A percentile compares a stretch with the other conserved stretches of the same genome.
Conservation (phyloP, 2,329 filamentous ascomycete genomes). For the Fusarium annulatum region DNA sequence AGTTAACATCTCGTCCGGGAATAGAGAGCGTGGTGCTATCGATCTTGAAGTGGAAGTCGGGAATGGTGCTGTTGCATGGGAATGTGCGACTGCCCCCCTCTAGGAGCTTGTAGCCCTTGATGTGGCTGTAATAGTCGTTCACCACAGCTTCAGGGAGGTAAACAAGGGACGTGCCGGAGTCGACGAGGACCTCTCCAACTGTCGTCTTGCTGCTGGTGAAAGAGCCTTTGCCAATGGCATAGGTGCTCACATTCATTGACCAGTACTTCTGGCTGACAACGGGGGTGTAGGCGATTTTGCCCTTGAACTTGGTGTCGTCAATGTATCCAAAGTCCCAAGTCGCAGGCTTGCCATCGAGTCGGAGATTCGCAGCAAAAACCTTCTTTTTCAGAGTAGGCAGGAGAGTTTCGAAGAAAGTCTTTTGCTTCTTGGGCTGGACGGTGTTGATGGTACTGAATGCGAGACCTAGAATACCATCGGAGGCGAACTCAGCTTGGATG, state of each 20-base stretch:
- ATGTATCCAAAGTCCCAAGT: not conserved
- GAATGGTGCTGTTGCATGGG: not conserved
- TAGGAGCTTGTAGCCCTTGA: not conserved
- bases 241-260: not conserved
- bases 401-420: not conserved
- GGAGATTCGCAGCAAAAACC: not conserved
- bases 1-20: not conserved
- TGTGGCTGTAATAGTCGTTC: not conserved
- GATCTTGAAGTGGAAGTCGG: not conserved
- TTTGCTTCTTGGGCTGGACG: not conserved
- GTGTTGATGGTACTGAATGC: not conserved
- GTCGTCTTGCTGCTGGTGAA: not conserved
- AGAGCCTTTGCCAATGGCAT: not conserved
- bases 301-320: conserved; percentile 1
- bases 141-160: not conserved
- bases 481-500: fast-evolving
- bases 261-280: not conserved
- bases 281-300: not conserved
- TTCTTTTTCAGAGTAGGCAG: not conserved
- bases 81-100: too few species aligned
- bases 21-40: not conserved
- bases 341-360: not conserved
- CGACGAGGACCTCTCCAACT: not conserved
- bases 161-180: not conserved
- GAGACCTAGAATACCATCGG: not conserved